These are phyloP conservation scores for Bryopsis sp. DNA, from an alignment of 139 green algal species.

Conservation along the genomic window DNA sequence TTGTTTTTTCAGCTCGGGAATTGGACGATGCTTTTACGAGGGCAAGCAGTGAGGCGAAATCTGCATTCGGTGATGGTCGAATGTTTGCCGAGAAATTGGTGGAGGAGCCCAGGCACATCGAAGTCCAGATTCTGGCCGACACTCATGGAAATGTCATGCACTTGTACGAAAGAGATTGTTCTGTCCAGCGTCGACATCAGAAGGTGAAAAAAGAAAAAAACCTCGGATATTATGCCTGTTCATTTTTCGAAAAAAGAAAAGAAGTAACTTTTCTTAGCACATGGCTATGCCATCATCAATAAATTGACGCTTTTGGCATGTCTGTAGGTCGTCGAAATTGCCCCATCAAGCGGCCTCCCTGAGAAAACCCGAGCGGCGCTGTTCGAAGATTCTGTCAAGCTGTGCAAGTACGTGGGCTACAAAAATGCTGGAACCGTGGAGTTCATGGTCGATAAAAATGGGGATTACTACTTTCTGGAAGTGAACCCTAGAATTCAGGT, in stretches of 20 bases:
- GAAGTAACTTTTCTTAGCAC: too few species aligned
- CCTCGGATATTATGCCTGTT: too few species aligned
- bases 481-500: constrained; percentile 93
- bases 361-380: constrained; percentile 34
- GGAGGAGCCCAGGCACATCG: constrained; percentile 75
- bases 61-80: constrained; percentile 85
- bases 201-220: too few species aligned
- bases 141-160: constrained; percentile 88
- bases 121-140: constrained; percentile 89
- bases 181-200: constrained; percentile 94
- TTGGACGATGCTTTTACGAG: constrained; percentile 66
- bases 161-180: constrained; percentile 94
- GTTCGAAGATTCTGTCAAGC: constrained; percentile 58
- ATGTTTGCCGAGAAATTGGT: constrained; percentile 97
- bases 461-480: constrained; percentile 94
- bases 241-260: too few species aligned
- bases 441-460: constrained; percentile 94
- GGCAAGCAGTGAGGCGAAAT: constrained; percentile 62
- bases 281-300: too few species aligned
- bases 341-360: constrained; percentile 57
- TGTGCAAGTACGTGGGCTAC: constrained; percentile 69
- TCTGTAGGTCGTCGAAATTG: constrained; percentile 85
- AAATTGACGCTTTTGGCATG: too few species aligned
- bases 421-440: constrained; percentile 87
- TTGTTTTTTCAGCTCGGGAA: constrained; percentile 62